Base-by-base conservation (phyloP, 2,329 filamentous ascomycete genomes). In the Fusarium euwallaceae region DNA sequence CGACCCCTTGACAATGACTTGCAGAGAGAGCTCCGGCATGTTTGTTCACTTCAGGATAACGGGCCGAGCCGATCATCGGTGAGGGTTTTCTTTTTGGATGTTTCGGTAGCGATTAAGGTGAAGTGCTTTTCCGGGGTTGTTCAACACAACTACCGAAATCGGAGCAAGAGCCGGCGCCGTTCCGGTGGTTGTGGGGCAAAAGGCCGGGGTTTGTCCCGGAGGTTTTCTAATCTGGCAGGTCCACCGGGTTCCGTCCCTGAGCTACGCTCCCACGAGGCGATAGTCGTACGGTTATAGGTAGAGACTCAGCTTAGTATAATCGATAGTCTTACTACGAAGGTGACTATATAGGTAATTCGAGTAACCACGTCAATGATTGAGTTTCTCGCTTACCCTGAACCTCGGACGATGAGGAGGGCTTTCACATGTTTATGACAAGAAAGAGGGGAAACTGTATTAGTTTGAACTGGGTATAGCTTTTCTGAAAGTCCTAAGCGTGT, bases 71-170 rank as follows among this genome's bases (percentile, higher is more conserved):
- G 69, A n/a, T 37, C 61, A 43, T 62, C 43, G 22, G 36, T 16
- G 11, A 11, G n/a, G 53, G 51, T 17, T 56, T 45, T 41, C 20
- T 48, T 55, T 55, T 56, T 22, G 22, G 8, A n/a, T 7, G 48
- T 11, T 37, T 75, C 72, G 72, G 72, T 73, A 32, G 14, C 69
- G 22, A 53, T 70, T 75, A 67, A 32, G 22, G 71, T 20, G 56
- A 27, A 17, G 12, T 41, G 36, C 29, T 59, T 32, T 60, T 17
- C 68, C 24, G 65, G 45, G 70, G 22, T 56, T 59, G 37, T 1
- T 41, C n/a, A 60, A 62, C 34, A 17, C 39, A 74, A 69, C 72
- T 74, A 70, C 72, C 66, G 62, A 58, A 75, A 73, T 64, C 65
- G 62, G 72, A 22, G 69, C 65, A 55, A 64, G 17, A 63, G 60